Evolutionary conservation across 176 grass and related monocot species (phyloP).

Genomic region (Oryza officinalis): DNA sequence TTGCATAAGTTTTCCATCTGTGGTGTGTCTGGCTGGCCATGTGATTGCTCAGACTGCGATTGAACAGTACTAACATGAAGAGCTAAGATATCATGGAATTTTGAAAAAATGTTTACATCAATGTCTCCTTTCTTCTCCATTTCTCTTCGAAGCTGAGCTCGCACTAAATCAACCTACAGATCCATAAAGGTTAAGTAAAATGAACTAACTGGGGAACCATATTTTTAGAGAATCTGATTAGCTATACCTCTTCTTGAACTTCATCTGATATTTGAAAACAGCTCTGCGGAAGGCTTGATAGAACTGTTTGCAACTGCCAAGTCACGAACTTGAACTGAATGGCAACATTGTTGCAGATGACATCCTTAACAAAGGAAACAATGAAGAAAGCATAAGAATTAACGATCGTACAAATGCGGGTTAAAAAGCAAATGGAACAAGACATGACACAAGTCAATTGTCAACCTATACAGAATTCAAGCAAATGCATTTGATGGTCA

Average conservation of each 20-base stretch:
- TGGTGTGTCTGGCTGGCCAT: conserved; percentile 39
- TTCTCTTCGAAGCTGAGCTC: conserved; percentile 80
- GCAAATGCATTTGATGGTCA: neutral
- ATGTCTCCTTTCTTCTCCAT: conserved; percentile 66
- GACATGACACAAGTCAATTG: neutral
- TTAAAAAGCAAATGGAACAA: neutral
- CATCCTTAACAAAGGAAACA: conserved; percentile 48
- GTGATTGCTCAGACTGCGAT: conserved; percentile 32
- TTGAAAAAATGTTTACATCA: conserved; percentile 65
- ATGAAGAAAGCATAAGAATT: conserved; percentile 34
- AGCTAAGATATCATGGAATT: conserved; percentile 69
- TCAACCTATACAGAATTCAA: neutral
- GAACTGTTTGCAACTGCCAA: conserved; percentile 78
- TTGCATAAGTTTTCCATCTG: conserved; percentile 35
- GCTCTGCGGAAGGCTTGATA: conserved; percentile 63
- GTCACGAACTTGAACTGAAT: conserved; percentile 82
- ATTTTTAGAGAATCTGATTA: conserved; percentile 4
- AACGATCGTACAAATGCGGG: neutral
- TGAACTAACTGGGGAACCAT: conserved; percentile 3
- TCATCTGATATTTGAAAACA: conserved; percentile 92
- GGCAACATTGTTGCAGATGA: conserved; percentile 44
- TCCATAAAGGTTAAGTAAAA: conserved; percentile 7
- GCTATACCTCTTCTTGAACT: conserved; percentile 97
- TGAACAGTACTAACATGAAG: conserved; percentile 34
- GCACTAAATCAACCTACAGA: conserved; percentile 85